Evolutionary conservation across 768 basidiomycete genomes (phyloP).

Genomic region (Hygrocybe coccinea): DNA sequence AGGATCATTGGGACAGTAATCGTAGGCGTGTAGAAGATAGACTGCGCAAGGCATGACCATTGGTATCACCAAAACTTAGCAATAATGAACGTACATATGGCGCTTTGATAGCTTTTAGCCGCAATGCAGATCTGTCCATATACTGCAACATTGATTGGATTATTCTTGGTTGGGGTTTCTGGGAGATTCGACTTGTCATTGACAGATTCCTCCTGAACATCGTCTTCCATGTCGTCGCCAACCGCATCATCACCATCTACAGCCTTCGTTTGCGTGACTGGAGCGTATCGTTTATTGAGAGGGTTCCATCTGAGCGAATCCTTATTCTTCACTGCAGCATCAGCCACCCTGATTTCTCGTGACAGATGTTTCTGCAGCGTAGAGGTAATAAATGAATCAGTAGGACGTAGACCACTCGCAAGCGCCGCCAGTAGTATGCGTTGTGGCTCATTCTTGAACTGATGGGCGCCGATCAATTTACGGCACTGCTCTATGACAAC

Average conservation of each 20-base stretch:
- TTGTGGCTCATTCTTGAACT: slow-evolving; percentile 84
- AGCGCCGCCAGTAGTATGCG: slow-evolving; percentile 72
- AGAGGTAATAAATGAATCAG: slow-evolving; percentile 71
- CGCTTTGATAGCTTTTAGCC: slow-evolving; percentile 84
- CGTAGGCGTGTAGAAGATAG: slow-evolving; percentile 85
- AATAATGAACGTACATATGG: slow-evolving; percentile 61
- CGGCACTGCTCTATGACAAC: slow-evolving; percentile 71
- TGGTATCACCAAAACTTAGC: background rate
- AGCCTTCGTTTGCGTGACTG: slow-evolving; percentile 33
- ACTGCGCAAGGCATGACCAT: slow-evolving; percentile 42
- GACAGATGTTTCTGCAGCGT: slow-evolving; percentile 81
- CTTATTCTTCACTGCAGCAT: slow-evolving; percentile 59
- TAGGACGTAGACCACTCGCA: slow-evolving; percentile 62
- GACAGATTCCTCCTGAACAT: slow-evolving; percentile 11
- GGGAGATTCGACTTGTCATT: slow-evolving; percentile 18
- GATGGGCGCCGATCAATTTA: slow-evolving; percentile 66
- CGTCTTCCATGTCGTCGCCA: slow-evolving; percentile 34
- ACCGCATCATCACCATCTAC: slow-evolving; percentile 40
- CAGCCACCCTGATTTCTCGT: slow-evolving; percentile 69
- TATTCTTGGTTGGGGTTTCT: slow-evolving; percentile 61
- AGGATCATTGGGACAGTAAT: slow-evolving; percentile 78
- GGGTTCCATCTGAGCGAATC: slow-evolving; percentile 60
- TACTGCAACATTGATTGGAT: slow-evolving; percentile 62
- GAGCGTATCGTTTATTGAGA: slow-evolving; percentile 49
- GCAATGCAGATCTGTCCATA: slow-evolving; percentile 84